Base-by-base conservation (phyloP, 495 filamentous ascomycete genomes). In the Clohesyomyces aquaticus region DNA sequence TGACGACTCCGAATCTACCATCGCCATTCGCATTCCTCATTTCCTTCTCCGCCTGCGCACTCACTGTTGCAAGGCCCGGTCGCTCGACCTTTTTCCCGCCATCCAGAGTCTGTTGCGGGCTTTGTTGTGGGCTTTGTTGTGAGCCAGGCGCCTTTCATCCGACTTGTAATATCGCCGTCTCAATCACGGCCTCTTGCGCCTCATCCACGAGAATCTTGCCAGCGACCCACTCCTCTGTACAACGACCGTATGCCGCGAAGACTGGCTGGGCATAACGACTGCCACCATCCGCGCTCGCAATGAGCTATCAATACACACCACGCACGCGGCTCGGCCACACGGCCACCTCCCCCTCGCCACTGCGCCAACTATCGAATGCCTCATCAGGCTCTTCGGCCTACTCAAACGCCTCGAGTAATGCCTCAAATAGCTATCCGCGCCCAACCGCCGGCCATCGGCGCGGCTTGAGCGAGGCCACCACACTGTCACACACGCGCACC, bases 301-400 rank as follows among this genome's bases (percentile, higher is more conserved):
- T 70, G 67, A 70, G 49, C 49, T 66, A 63, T 59, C 38, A 55
- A 4, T 63, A 70, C 50, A 23, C 67, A 27, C 69, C 69, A 35
- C 69, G 69, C 28, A 69, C 66, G 9, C 46, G 61, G 50, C 49
- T 85, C 73, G 88, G 90, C 71, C 79, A 88, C 65, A 70, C 79
- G 8, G 71, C 78, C 38, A 75, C 82, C 52, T 75, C 77, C 68
- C 85, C 79, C 70, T 88, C 82, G 70, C 87, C 85, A 11, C 72
- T 83, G 59, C 82, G 91, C 59, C 87, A 93, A 71, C 82, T 84
- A 25, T 96, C 91, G 4, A 92, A 82, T 54, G 86, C 88, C 22
- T 94, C 91, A 12, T 90, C 88, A 4, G 83, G 79, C 59, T 96
- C 91, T 18, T 92, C 91, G 0, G 81, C 85, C 21, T 92, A 91